These are phyloP conservation scores for Auricularia auricula-judae DNA, from an alignment of 768 basidiomycete genomes.

Conservation along the genomic window DNA sequence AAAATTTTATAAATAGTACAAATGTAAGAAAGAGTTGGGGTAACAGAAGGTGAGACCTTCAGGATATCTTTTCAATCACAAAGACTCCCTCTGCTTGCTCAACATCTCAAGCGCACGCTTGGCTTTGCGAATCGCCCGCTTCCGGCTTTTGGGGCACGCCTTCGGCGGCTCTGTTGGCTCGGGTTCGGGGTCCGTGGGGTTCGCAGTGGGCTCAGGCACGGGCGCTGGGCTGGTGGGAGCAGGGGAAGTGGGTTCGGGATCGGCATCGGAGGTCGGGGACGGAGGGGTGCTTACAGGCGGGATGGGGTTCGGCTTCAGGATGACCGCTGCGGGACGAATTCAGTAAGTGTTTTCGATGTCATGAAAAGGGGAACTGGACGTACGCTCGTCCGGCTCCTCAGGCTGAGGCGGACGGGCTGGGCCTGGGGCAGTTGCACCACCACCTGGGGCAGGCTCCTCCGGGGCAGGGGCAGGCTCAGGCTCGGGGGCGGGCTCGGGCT, in stretches of 20 bases:
- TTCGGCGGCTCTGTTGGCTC: neutral
- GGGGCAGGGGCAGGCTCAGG: too few species aligned
- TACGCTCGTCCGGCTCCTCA: too few species aligned
- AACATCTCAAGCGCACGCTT: slow-evolving; percentile 1
- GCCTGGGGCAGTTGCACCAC: too few species aligned
- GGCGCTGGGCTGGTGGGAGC: neutral
- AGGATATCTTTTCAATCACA: neutral
- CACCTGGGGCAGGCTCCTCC: too few species aligned
- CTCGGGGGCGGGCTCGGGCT: too few species aligned
- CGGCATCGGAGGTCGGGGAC: neutral
- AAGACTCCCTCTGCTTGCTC: neutral
- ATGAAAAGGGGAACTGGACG: too few species aligned
- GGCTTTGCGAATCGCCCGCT: slow-evolving; percentile 2
- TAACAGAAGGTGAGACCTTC: neutral
- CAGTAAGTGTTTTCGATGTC: too few species aligned
- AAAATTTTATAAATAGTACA: neutral
- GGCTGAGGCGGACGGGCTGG: too few species aligned
- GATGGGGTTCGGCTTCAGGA: too few species aligned
- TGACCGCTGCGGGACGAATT: too few species aligned
- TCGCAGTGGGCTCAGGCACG: neutral
- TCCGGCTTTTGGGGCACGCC: slow-evolving; percentile 1
- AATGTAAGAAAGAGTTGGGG: neutral
- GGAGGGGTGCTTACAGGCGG: too few species aligned
- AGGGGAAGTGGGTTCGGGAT: neutral
- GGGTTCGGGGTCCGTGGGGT: neutral